Conservation (phyloP, 2,329 filamentous ascomycete genomes). For the Sarocladium brachiariae region DNA sequence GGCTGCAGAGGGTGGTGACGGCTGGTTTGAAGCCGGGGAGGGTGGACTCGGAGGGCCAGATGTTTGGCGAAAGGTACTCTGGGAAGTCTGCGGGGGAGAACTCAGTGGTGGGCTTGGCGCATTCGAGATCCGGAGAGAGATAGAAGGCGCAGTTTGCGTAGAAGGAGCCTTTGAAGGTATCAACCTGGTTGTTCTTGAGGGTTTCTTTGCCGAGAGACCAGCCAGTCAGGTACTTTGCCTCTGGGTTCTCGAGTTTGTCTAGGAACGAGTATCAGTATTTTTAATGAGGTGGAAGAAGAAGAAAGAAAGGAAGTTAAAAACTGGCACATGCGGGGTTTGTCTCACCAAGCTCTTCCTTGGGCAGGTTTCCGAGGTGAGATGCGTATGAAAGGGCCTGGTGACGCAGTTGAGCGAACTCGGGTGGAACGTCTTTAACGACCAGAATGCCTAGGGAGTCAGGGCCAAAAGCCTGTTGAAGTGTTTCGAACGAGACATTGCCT, state of each 20-base stretch:
- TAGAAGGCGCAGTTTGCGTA: constrained; percentile 81
- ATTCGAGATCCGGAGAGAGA: constrained; percentile 54
- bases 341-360: constrained; percentile 62
- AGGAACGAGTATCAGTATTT: constrained; percentile 2
- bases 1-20: constrained; percentile 66
- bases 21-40: constrained; percentile 70
- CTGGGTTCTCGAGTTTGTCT: constrained; percentile 52
- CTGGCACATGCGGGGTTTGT: neutral
- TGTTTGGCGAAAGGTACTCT: constrained; percentile 83
- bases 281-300: too few species aligned
- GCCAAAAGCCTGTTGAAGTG: constrained; percentile 75
- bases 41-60: constrained; percentile 64
- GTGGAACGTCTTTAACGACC: constrained; percentile 78
- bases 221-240: constrained; percentile 60
- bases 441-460: constrained; percentile 87
- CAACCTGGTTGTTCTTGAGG: constrained; percentile 68
- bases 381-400: constrained; percentile 74
- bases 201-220: constrained; percentile 82
- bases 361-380: constrained; percentile 80
- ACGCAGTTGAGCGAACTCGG: constrained; percentile 64
- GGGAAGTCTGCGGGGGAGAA: constrained; percentile 61
- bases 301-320: neutral
- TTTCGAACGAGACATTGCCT: constrained; percentile 63
- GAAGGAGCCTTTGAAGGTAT: constrained; percentile 76
- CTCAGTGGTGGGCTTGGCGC: constrained; percentile 51